Conservation (phyloP, 2,329 filamentous ascomycete species). For the Gliomastix tumulicola region DNA sequence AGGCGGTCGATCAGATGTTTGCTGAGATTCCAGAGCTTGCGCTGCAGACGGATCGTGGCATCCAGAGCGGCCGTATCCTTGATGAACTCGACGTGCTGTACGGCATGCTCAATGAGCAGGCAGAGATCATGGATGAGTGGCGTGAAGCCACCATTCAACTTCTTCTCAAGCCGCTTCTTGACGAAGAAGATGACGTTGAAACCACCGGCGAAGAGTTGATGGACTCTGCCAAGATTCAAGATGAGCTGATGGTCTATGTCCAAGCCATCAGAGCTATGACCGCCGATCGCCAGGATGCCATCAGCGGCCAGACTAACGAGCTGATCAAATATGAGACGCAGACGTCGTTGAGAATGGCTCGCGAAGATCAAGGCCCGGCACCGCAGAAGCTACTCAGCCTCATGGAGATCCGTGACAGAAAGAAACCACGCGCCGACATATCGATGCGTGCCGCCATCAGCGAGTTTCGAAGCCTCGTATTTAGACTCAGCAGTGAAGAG, state of each 20-base stretch:
- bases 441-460: conserved; percentile 67
- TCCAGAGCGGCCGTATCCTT: conserved; percentile 64
- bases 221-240: conserved; percentile 78
- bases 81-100: conserved; percentile 61
- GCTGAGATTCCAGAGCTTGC: conserved; percentile 51
- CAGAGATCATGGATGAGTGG: conserved; percentile 65
- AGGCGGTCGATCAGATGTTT: conserved; percentile 46
- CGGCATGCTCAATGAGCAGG: conserved; percentile 64
- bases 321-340: conserved; percentile 69
- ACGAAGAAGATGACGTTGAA: conserved; percentile 68
- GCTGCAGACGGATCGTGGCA: conserved; percentile 51
- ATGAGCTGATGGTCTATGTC: conserved; percentile 83
- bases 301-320: conserved; percentile 71
- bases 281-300: conserved; percentile 68
- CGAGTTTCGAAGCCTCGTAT: conserved; percentile 62
- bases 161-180: conserved; percentile 68
- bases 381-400: conserved; percentile 55
- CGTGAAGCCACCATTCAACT: conserved; percentile 65
- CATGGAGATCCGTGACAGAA: conserved; percentile 33
- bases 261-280: conserved; percentile 68
- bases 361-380: conserved; percentile 59
- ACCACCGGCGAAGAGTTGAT: conserved; percentile 86
- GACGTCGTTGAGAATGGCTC: conserved; percentile 52
- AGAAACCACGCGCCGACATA: conserved; percentile 41
- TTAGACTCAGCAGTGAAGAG: conserved; percentile 31